Evolutionary conservation across 2,329 filamentous ascomycete genomes (phyloP).

Genomic region (Dactylellina parvicollis): DNA sequence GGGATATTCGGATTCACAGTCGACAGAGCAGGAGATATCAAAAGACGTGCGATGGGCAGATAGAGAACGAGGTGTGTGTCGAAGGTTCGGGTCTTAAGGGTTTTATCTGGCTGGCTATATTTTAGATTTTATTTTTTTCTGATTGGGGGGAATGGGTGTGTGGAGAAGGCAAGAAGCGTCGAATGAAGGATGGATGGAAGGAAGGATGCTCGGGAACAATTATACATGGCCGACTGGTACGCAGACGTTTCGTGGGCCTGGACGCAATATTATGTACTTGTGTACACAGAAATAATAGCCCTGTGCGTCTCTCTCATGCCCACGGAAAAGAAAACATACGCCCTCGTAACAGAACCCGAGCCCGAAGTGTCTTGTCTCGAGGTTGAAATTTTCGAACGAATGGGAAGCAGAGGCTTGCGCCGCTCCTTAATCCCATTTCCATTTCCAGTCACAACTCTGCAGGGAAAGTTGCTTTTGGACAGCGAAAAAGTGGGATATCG

Average conservation of each 20-base stretch:
- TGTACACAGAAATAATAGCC: conserved; percentile 20
- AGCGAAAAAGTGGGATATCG: conserved; percentile 16
- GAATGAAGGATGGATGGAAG: conserved; percentile 35
- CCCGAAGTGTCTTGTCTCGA: conserved; percentile 35
- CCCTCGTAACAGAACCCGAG: conserved; percentile 39
- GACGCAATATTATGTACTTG: conserved; percentile 9
- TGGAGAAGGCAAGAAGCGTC: conserved; percentile 5
- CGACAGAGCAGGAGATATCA: too few species aligned
- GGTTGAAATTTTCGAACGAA: conserved; percentile 31
- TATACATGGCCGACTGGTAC: conserved; percentile 34
- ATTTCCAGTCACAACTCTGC: conserved; percentile 37
- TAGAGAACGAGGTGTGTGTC: conserved; percentile 5
- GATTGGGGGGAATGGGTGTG: conserved; percentile 15
- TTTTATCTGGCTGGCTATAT: conserved; percentile 29
- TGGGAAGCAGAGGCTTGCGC: conserved; percentile 51
- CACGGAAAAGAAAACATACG: conserved; percentile 51
- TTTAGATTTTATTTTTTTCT: conserved; percentile 23
- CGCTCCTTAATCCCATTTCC: conserved; percentile 42
- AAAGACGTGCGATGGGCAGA: conserved; percentile 8
- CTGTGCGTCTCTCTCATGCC: conserved; percentile 28
- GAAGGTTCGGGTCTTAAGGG: conserved; percentile 35
- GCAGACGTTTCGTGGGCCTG: conserved; percentile 36
- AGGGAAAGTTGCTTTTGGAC: conserved; percentile 34
- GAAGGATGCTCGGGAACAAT: conserved; percentile 49
- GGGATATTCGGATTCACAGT: neutral